A percentile compares a stretch with the other conserved stretches of the same genome.
Conservation (phyloP, 2,329 filamentous ascomycete genomes). For the Teratosphaeria viscida region DNA sequence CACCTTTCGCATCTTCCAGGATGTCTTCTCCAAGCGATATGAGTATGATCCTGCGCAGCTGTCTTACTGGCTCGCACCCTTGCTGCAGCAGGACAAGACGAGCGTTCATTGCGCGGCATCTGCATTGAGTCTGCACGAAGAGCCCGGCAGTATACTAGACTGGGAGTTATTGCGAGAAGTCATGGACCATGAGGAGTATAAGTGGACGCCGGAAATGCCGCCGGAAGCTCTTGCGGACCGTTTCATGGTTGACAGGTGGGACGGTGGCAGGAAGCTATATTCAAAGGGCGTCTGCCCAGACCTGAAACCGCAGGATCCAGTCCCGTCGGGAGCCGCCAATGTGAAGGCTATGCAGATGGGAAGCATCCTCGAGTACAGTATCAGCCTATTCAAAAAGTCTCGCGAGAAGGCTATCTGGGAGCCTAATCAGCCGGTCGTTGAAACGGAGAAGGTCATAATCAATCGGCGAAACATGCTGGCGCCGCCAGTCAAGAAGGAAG, state of each 20-base stretch:
- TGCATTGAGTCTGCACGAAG: background rate
- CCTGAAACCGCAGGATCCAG: constrained; percentile 53
- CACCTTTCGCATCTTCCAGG: constrained; percentile 65
- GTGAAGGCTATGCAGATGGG: constrained; percentile 23
- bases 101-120: background rate
- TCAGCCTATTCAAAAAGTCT: constrained; percentile 60
- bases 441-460: constrained; percentile 56
- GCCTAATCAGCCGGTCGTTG: constrained; percentile 68
- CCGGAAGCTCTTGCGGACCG: constrained; percentile 31
- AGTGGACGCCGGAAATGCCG: constrained; percentile 35
- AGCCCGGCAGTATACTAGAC: constrained; percentile 39
- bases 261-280: constrained; percentile 50
- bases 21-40: constrained; percentile 84
- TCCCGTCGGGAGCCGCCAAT: constrained; percentile 42
- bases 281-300: constrained; percentile 36
- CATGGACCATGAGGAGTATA: constrained; percentile 28
- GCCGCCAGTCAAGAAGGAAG: constrained; percentile 46
- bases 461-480: constrained; percentile 79
- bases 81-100: background rate
- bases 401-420: constrained; percentile 44
- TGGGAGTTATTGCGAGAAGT: constrained; percentile 47
- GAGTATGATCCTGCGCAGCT: constrained; percentile 52
- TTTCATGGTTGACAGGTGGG: constrained; percentile 40
- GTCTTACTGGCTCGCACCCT: constrained; percentile 74
- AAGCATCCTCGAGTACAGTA: constrained; percentile 69